Conservation (phyloP, 1,139 yeast species). For the Magnusiomyces paraingens region DNA sequence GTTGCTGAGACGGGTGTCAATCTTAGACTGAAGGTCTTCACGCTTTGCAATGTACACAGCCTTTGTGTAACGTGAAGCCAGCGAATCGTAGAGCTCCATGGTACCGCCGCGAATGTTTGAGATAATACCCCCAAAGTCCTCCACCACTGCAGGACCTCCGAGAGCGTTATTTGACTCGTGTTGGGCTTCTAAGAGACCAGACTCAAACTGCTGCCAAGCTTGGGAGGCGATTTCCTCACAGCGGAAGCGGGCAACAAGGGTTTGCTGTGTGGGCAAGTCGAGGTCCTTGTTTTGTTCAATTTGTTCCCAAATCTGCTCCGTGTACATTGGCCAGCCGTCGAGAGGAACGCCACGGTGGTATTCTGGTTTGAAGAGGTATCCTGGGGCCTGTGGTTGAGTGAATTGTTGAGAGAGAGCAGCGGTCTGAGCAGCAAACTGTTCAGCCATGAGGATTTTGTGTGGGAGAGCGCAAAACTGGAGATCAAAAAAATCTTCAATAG, state of each 20-base stretch:
- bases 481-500: conserved; percentile 75
- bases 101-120: conserved; percentile 31
- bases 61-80: conserved; percentile 67
- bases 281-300: conserved; percentile 88
- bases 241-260: conserved; percentile 85
- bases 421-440: conserved; percentile 63
- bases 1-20: conserved; percentile 29
- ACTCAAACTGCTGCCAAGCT: conserved; percentile 45
- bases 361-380: conserved; percentile 52
- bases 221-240: conserved; percentile 77
- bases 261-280: conserved; percentile 94
- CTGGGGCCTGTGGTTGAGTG: conserved; percentile 20
- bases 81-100: conserved; percentile 50
- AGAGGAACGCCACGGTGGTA: conserved; percentile 86
- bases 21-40: conserved; percentile 34
- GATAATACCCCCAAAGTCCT: conserved; percentile 29
- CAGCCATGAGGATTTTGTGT: conserved; percentile 78
- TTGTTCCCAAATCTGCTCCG: conserved; percentile 89
- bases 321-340: conserved; percentile 94
- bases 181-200: conserved; percentile 29
- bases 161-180: conserved; percentile 17
- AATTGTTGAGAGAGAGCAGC: conserved; percentile 57
- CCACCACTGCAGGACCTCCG: conserved; percentile 22
- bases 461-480: conserved; percentile 73
- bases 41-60: conserved; percentile 62